Percentiles rank a stretch among this genome's conserved stretches.
These are phyloP conservation scores for Aristolochia fimbriata DNA, from an alignment of 164 flowering plant species.

Conservation along the genomic window DNA sequence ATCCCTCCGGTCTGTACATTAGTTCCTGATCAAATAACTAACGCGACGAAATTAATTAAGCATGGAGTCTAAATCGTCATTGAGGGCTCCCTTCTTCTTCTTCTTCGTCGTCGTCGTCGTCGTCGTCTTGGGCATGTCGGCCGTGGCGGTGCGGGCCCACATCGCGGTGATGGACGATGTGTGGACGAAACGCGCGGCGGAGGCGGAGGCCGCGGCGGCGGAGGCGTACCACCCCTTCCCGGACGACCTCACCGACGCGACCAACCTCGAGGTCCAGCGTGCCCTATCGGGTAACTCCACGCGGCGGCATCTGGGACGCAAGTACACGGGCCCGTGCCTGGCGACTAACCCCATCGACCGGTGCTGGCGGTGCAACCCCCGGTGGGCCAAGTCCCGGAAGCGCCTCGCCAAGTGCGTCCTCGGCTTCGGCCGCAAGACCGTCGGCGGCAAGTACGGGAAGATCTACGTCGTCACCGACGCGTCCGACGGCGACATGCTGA, in stretches of 20 bases:
- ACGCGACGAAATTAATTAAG: no score
- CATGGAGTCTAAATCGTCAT: no score
- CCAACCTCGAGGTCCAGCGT: constrained; percentile 31
- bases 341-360: no score
- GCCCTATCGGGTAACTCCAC: no score
- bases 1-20: no score
- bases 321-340: constrained; percentile 14
- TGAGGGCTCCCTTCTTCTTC: no score
- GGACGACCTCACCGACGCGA: no score
- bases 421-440: constrained; percentile 32
- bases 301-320: constrained; percentile 12
- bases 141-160: constrained; percentile 13
- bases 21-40: no score
- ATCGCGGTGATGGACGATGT: constrained; percentile 30
- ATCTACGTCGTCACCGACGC: constrained; percentile 44
- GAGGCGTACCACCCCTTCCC: constrained; percentile 27
- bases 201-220: constrained; percentile 20
- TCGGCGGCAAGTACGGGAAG: constrained; percentile 49
- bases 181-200: constrained; percentile 33
- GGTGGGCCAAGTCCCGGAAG: no score
- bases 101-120: no score
- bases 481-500: constrained; percentile 40
- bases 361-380: no score
- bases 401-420: no score
- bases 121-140: background rate